Base-by-base conservation (phyloP, 371 early-diverging fungal species). In the Apophysomyces sp. region DNA sequence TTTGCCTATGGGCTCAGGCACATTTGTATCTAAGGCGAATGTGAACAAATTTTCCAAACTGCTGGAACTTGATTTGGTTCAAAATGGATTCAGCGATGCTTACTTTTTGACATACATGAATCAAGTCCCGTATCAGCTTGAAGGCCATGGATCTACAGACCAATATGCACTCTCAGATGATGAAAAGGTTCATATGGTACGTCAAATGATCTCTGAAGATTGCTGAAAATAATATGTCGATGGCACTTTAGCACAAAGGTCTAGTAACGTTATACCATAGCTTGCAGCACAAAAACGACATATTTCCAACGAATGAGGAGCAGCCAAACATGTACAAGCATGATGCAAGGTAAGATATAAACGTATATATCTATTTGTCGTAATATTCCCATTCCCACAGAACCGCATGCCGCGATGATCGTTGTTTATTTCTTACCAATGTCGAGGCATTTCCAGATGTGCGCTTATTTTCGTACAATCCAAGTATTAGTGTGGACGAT, bases 101-200 rank as follows among this genome's bases (percentile, higher is more conserved):
- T 86, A 88, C 62, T 88, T 84, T 63, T 74, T 72, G 1, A 72
- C 77, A 13, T 85, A 69, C 55, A 73, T 81, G 73, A 88, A 88
- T 52, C 85, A 86, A 53, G 77, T 78, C 1, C 86, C 86, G 0
- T 84, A 85, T 57, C 81, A 79, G 27, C 63, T 86, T 11, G 84
- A 86, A 60, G 72, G 74, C 11, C 37, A 44, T 44, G 49, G 49
- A n/a, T 4, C 5, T 16, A 21, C 21, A 69, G 74, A 57, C 61
- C 63, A n/a, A 57, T 74, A 40, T 74, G 74, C 64, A 44, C 49
- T 21, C 21, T 21, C 49, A 11, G 49, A 44, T 9, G 49, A 44
- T 9, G 49, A 44, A 79, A 79, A 62, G 52, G 68, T 21, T 2
- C 76, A 77, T 49, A 72, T 79, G 77, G 78, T 78, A 68, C 13